Evolutionary conservation across 306 rosid species (phyloP).

Genomic region (Vigna nakashimae): DNA sequence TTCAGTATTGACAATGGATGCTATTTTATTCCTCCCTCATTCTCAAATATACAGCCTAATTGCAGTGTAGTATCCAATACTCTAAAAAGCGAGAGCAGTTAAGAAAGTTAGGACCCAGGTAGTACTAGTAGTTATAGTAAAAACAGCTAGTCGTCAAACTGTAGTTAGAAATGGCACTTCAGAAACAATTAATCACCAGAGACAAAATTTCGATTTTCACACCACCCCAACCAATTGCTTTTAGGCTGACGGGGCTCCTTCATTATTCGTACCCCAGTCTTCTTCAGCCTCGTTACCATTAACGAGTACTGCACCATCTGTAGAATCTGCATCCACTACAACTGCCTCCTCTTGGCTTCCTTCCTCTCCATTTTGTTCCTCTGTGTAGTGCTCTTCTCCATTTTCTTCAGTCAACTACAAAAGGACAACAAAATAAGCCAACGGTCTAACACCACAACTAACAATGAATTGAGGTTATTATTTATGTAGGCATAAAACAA

Average conservation of each 20-base stretch:
- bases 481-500: constrained; percentile 8
- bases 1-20: constrained; percentile 18
- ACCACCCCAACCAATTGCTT: constrained; percentile 95
- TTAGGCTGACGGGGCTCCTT: constrained; percentile 98
- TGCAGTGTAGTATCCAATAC: constrained; percentile 33
- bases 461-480: constrained; percentile 2
- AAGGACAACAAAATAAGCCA: constrained; percentile 34
- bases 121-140: constrained; percentile 42
- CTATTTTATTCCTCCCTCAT: constrained; percentile 32
- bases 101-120: constrained; percentile 37
- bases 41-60: constrained; percentile 41
- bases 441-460: constrained; percentile 37
- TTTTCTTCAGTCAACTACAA: constrained; percentile 53
- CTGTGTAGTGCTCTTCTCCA: constrained; percentile 54
- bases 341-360: constrained; percentile 96
- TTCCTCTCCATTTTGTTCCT: constrained; percentile 74
- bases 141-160: constrained; percentile 57
- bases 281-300: constrained; percentile 94
- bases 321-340: constrained; percentile 96
- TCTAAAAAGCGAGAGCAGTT: constrained; percentile 24
- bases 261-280: constrained; percentile 99
- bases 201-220: constrained; percentile 96
- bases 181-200: constrained; percentile 99
- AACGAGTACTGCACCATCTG: constrained; percentile 91
- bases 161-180: constrained; percentile 84